A percentile compares a stretch with the other conserved stretches of the same genome.
Conservation (phyloP, 164 flowering plant genomes). For the Malania oleifera region DNA sequence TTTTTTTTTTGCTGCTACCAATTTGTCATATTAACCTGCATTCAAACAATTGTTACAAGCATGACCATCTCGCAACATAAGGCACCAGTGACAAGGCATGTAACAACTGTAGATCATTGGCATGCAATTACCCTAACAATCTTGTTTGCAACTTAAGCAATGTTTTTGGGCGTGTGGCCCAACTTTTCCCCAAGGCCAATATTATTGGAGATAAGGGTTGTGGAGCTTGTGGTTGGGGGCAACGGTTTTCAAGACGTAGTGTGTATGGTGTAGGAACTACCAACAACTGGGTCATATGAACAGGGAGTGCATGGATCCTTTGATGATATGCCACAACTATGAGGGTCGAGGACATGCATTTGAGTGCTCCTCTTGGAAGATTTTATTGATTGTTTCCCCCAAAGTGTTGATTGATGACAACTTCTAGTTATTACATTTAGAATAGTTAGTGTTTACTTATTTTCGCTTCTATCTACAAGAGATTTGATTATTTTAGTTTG, state of each 20-base stretch:
- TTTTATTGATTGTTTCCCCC: background rate
- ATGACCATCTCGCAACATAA: conserved; percentile 43
- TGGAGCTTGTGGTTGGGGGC: background rate
- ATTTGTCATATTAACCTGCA: too few species aligned
- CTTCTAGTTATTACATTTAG: too few species aligned
- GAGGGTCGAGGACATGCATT: background rate
- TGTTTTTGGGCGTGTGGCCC: conserved; percentile 3
- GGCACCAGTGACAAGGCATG: conserved; percentile 56
- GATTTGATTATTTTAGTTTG: too few species aligned
- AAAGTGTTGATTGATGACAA: too few species aligned
- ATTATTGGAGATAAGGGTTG: background rate
- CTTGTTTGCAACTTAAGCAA: conserved; percentile 65
- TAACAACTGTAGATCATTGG: conserved; percentile 57
- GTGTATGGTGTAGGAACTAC: background rate
- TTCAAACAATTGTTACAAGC: conserved; percentile 57
- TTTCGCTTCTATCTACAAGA: too few species aligned
- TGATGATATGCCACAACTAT: background rate
- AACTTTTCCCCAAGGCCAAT: background rate
- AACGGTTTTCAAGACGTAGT: background rate
- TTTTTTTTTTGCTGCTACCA: too few species aligned
- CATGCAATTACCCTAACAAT: conserved; percentile 53
- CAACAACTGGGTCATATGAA: background rate
- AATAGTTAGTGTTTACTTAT: too few species aligned
- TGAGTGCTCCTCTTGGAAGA: background rate
- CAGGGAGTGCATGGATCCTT: conserved; percentile 1